Evolutionary conservation across 768 basidiomycete genomes (phyloP).

Genomic region (Sarcomyxa edulis): DNA sequence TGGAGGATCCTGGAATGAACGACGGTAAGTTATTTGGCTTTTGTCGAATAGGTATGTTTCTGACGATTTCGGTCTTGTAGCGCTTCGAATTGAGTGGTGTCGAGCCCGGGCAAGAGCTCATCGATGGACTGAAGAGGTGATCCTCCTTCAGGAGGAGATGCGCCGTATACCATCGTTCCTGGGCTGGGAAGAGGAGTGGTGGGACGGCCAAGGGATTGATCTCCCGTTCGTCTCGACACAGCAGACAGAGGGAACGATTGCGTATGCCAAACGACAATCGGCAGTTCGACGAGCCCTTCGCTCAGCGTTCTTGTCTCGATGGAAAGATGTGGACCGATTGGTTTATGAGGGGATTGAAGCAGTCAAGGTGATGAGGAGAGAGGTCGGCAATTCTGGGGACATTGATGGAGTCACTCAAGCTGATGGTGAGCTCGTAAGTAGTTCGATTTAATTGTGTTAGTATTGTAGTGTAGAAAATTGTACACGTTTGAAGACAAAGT

Average conservation of each 20-base stretch:
- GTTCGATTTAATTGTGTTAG: too few species aligned
- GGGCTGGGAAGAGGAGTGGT: conserved; percentile 13
- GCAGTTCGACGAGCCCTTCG: conserved; percentile 1
- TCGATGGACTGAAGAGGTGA: conserved; percentile 29
- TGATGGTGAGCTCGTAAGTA: too few species aligned
- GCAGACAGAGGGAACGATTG: conserved; percentile 9
- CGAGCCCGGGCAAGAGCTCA: conserved; percentile 21
- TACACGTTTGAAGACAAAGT: too few species aligned
- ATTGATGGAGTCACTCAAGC: not conserved
- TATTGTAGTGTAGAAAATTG: too few species aligned
- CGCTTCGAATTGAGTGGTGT: conserved; percentile 24
- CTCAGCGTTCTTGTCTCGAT: not conserved
- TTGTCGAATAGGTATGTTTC: not conserved
- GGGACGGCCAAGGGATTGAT: conserved; percentile 8
- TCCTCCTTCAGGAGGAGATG: conserved; percentile 30
- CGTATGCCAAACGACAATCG: conserved; percentile 15
- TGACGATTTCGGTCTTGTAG: conserved; percentile 9
- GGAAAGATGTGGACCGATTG: not conserved
- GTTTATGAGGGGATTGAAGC: not conserved
- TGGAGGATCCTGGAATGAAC: conserved; percentile 4
- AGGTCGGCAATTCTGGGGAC: not conserved
- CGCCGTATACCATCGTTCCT: conserved; percentile 14
- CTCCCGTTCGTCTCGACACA: not conserved
- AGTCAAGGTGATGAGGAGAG: not conserved
- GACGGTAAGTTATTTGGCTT: conserved; percentile 8